Conservation (phyloP, 345 rosid species). For the Pistacia vera region DNA sequence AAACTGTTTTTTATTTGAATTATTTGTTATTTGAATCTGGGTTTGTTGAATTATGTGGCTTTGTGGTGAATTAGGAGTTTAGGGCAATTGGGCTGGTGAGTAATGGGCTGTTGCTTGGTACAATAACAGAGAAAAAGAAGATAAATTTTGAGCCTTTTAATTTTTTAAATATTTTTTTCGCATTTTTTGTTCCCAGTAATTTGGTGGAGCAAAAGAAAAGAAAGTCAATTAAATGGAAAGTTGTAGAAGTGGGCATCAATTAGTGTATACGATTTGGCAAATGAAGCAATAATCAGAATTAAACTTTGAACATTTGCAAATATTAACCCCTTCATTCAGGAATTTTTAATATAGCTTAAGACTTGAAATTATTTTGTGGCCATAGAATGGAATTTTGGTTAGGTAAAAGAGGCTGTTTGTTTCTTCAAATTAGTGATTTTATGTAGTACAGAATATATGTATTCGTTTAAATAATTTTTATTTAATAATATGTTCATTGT, state of each 20-base stretch:
- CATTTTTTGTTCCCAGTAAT: background rate
- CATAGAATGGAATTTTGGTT: background rate
- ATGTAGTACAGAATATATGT: background rate
- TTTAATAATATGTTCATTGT: background rate
- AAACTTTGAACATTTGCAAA: background rate
- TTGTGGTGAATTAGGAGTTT: slow-evolving; percentile 6
- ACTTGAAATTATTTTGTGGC: background rate
- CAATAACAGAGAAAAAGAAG: background rate
- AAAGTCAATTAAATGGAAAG: slow-evolving; percentile 1
- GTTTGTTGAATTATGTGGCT: slow-evolving; percentile 14
- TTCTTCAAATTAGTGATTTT: background rate
- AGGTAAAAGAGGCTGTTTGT: background rate
- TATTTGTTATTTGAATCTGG: slow-evolving; percentile 9
- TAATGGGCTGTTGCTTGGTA: background rate
- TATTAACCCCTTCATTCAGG: background rate
- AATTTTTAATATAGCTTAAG: background rate
- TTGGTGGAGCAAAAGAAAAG: background rate
- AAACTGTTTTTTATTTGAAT: background rate
- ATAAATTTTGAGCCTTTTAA: background rate
- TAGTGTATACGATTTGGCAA: background rate
- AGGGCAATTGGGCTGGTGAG: background rate
- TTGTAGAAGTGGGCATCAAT: background rate
- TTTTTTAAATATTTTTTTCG: background rate
- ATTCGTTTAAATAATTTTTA: too few relatives aligned
- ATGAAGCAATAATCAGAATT: background rate